Evolutionary conservation across 306 rosid species (phyloP).

Genomic region (Datisca glomerata): DNA sequence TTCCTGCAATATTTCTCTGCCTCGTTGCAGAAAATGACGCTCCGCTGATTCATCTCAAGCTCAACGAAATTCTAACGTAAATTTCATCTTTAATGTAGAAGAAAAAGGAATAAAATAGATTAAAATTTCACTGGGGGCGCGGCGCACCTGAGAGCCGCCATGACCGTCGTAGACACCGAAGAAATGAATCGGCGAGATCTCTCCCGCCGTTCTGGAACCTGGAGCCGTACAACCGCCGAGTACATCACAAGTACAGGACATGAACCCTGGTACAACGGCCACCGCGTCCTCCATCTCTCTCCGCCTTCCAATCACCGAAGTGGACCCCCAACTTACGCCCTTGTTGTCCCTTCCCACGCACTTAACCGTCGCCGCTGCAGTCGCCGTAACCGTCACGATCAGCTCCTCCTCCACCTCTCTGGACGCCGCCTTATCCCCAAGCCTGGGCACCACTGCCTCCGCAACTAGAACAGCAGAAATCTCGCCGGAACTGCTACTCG

Average conservation of each 20-base stretch:
- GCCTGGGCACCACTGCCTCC: slow-evolving; percentile 3
- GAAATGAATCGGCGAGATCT: slow-evolving; percentile 61
- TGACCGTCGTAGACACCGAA: slow-evolving; percentile 85
- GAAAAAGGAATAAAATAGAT: neutral
- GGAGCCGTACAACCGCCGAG: slow-evolving; percentile 76
- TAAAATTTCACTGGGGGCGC: neutral
- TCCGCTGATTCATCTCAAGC: too few species aligned
- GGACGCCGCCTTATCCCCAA: neutral
- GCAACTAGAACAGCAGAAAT: slow-evolving; percentile 18
- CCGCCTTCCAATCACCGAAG: slow-evolving; percentile 62
- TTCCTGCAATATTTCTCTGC: too few species aligned
- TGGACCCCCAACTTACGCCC: slow-evolving; percentile 48
- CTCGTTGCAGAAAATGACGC: too few species aligned
- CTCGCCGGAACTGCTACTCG: slow-evolving; percentile 49
- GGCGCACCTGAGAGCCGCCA: slow-evolving; percentile 68
- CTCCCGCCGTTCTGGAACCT: slow-evolving; percentile 38
- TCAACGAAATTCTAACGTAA: neutral
- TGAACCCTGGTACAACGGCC: slow-evolving; percentile 53
- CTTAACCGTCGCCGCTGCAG: slow-evolving; percentile 23
- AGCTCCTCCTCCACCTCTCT: neutral
- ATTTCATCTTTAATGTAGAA: neutral
- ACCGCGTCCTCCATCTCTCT: slow-evolving; percentile 76
- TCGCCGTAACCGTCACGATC: neutral
- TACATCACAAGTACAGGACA: slow-evolving; percentile 41
- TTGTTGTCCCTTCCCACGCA: slow-evolving; percentile 56